phyloP scores from a whole-genome alignment of 441 rosid species.

The Erodium moschatum region DNA sequence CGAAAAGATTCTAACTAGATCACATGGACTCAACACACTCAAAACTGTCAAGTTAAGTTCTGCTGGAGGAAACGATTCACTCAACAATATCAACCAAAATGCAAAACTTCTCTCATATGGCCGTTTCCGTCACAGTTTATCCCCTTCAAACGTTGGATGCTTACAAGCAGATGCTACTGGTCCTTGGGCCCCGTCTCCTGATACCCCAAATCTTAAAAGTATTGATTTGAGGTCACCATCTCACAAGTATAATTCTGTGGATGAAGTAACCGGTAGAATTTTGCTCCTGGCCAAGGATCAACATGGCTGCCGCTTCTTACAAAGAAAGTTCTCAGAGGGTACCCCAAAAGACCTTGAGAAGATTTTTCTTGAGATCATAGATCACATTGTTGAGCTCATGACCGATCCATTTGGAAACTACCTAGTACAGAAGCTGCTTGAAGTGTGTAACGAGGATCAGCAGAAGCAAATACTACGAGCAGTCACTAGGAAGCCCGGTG shows the following conservation, averaged over 20 bases:
- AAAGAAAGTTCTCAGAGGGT: slow-evolving; percentile 62
- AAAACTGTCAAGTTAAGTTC: slow-evolving; percentile 45
- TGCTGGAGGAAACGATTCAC: slow-evolving; percentile 37
- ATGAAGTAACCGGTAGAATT: slow-evolving; percentile 52
- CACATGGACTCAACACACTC: slow-evolving; percentile 42
- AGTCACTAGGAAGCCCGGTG: slow-evolving; percentile 47
- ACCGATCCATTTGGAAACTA: slow-evolving; percentile 76
- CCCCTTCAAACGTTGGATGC: slow-evolving; percentile 28
- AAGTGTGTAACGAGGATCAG: slow-evolving; percentile 68
- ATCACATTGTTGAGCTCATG: slow-evolving; percentile 64
- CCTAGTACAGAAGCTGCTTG: slow-evolving; percentile 71
- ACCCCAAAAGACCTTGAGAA: slow-evolving; percentile 49
- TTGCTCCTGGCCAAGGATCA: slow-evolving; percentile 72
- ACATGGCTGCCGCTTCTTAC: slow-evolving; percentile 70
- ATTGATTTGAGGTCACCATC: slow-evolving; percentile 34
- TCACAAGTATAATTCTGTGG: slow-evolving; percentile 42
- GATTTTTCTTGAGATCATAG: slow-evolving; percentile 61
- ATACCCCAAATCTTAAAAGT: slow-evolving; percentile 29
- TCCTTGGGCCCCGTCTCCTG: slow-evolving; percentile 31
- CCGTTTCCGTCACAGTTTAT: slow-evolving; percentile 27
- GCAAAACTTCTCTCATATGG: slow-evolving; percentile 35
- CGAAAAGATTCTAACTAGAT: slow-evolving; percentile 60
- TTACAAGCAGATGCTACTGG: slow-evolving; percentile 28
- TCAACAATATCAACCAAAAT: slow-evolving; percentile 29
- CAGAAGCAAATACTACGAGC: slow-evolving; percentile 47